Evolutionary conservation across 768 basidiomycete species (phyloP).

Genomic region (Leccinum ochraceum): DNA sequence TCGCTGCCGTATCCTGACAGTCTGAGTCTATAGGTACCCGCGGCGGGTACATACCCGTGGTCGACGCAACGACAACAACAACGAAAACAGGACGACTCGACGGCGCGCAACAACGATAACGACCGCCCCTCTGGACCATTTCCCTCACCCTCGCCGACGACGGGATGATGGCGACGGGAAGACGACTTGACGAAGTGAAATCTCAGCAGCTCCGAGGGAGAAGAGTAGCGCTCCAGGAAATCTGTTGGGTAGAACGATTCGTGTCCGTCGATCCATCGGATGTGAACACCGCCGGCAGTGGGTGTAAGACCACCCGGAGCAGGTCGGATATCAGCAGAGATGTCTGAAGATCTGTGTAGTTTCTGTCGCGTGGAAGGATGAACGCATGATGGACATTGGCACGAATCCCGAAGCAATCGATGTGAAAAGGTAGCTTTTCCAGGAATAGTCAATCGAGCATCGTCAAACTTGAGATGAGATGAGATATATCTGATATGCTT

Average conservation of each 20-base stretch:
- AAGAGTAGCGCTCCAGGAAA: slow-evolving; percentile 54
- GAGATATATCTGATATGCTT: slow-evolving; percentile 7
- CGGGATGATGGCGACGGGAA: too few species aligned
- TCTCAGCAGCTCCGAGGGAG: slow-evolving; percentile 31
- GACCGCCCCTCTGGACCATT: too few species aligned
- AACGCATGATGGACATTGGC: slow-evolving; percentile 68
- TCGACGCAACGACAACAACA: too few species aligned
- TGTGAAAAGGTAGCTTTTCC: slow-evolving; percentile 55
- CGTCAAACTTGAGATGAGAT: slow-evolving; percentile 14
- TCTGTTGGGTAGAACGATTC: slow-evolving; percentile 50
- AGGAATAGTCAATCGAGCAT: slow-evolving; percentile 17
- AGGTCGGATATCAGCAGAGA: slow-evolving; percentile 52
- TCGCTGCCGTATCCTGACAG: too few species aligned
- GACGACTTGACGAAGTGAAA: slow-evolving; percentile 39
- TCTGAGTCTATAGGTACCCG: too few species aligned
- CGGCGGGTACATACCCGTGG: too few species aligned
- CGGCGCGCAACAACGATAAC: too few species aligned
- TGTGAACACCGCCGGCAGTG: slow-evolving; percentile 45
- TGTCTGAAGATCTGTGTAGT: slow-evolving; percentile 67
- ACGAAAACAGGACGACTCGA: too few species aligned
- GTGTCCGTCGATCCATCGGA: slow-evolving; percentile 63
- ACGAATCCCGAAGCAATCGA: slow-evolving; percentile 85
- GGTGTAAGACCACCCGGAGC: slow-evolving; percentile 42
- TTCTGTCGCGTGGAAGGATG: slow-evolving; percentile 82
- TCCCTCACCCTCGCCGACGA: too few species aligned